Conservation (phyloP, 2,329 filamentous ascomycete species). For the Aspergillus neoniger region DNA sequence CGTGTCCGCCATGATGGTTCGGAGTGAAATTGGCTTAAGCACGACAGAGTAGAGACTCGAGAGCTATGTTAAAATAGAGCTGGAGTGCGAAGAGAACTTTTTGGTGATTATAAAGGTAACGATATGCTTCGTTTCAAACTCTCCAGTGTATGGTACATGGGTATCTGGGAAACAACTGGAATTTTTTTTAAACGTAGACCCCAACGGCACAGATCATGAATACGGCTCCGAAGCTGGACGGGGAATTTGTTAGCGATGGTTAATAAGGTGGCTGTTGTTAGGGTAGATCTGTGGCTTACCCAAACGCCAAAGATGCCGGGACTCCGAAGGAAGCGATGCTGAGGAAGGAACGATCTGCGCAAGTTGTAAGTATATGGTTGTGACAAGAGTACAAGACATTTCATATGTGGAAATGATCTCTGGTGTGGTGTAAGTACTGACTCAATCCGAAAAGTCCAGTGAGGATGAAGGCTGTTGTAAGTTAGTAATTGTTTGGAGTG, state of each 20-base stretch:
- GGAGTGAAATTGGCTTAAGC: slow-evolving; percentile 6
- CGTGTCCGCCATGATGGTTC: slow-evolving; percentile 18
- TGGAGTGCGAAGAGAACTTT: slow-evolving; percentile 22
- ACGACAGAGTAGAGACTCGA: slow-evolving; percentile 14
- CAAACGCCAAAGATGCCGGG: slow-evolving; percentile 84
- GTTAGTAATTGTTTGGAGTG: slow-evolving; percentile 14
- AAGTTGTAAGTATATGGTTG: slow-evolving; percentile 12
- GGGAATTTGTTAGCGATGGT: slow-evolving; percentile 13
- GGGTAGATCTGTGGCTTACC: slow-evolving; percentile 60
- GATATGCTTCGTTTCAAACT: slow-evolving; percentile 26
- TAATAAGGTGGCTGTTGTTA: slow-evolving; percentile 2
- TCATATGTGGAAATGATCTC: too few relatives aligned
- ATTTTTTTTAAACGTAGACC: slow-evolving; percentile 78
- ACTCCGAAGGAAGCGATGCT: slow-evolving; percentile 77
- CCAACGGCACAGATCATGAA: slow-evolving; percentile 99
- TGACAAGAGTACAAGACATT: neutral
- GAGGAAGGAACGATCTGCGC: slow-evolving; percentile 74
- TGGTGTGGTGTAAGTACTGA: slow-evolving; percentile 48
- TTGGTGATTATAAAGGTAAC: slow-evolving; percentile 38
- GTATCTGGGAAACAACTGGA: slow-evolving; percentile 26
- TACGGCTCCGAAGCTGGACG: slow-evolving; percentile 79
- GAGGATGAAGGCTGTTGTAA: slow-evolving; percentile 60
- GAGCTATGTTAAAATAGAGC: slow-evolving; percentile 20
- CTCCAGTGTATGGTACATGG: slow-evolving; percentile 38
- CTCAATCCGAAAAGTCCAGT: slow-evolving; percentile 83